Percentiles rank a stretch among this genome's conserved stretches.
Conservation (phyloP, 495 filamentous ascomycete genomes). For the Glarea lozoyensis region DNA sequence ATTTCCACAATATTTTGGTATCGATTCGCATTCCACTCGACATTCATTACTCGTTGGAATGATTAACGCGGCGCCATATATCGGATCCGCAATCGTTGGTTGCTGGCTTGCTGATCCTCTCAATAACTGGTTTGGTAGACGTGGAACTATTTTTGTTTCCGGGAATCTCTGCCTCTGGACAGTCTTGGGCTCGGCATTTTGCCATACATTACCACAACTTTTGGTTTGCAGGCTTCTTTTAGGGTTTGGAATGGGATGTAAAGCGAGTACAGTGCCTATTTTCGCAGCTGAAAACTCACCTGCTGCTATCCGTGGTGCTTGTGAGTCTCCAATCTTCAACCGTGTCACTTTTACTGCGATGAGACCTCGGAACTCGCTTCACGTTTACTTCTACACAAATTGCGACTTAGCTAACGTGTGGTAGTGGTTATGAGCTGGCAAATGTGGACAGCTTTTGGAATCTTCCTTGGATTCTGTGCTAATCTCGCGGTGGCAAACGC, state of each 20-base stretch:
- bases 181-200: slow-evolving; percentile 55
- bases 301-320: slow-evolving; percentile 60
- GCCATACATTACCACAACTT: slow-evolving; percentile 54
- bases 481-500: slow-evolving; percentile 56
- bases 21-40: slow-evolving; percentile 7
- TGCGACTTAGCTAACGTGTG: not conserved
- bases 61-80: slow-evolving; percentile 39
- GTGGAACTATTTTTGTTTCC: slow-evolving; percentile 58
- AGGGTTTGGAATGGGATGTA: slow-evolving; percentile 65
- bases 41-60: slow-evolving; percentile 54
- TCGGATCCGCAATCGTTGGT: slow-evolving; percentile 29
- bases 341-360: no score
- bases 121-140: slow-evolving; percentile 55
- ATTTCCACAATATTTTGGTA: slow-evolving; percentile 21
- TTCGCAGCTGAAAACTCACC: slow-evolving; percentile 74
- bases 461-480: slow-evolving; percentile 60
- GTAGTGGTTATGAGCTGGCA: slow-evolving; percentile 76
- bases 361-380: no score
- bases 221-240: slow-evolving; percentile 54
- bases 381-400: not conserved
- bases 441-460: slow-evolving; percentile 64
- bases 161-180: slow-evolving; percentile 28
- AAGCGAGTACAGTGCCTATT: slow-evolving; percentile 59
- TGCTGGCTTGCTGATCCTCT: slow-evolving; percentile 70
- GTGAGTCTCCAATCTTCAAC: slow-evolving; percentile 24